These are phyloP conservation scores for Ogataea pignaliae DNA, from an alignment of 805 yeast species.

Conservation along the genomic window DNA sequence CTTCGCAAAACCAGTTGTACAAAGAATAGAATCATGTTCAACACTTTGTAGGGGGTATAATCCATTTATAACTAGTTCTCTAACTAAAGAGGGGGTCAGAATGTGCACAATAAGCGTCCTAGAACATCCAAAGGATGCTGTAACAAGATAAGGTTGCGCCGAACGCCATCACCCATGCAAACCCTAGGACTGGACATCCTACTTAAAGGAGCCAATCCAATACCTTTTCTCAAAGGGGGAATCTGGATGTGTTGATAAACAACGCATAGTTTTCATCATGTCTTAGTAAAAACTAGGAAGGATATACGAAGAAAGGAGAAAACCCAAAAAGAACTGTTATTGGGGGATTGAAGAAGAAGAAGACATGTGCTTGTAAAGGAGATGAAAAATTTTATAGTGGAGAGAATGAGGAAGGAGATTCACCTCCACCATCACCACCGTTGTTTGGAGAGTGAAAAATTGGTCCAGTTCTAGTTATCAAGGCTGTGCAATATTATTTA, in stretches of 20 bases:
- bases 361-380: neutral
- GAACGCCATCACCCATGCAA: conserved; percentile 30
- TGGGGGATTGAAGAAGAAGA: neutral
- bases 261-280: conserved; percentile 61
- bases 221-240: conserved; percentile 14
- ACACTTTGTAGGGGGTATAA: too few relatives aligned
- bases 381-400: neutral
- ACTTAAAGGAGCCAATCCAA: conserved; percentile 12
- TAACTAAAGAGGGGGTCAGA: conserved; percentile 23
- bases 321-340: neutral
- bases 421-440: too few relatives aligned
- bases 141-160: conserved; percentile 33
- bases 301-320: conserved; percentile 39
- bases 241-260: conserved; percentile 32
- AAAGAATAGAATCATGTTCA: too few relatives aligned
- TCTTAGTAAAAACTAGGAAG: conserved; percentile 63
- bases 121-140: conserved; percentile 17
- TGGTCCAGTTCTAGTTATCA: conserved; percentile 9
- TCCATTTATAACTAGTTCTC: too few relatives aligned
- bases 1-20: too few relatives aligned
- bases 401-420: neutral
- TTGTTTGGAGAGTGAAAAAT: conserved; percentile 10
- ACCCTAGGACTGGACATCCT: conserved; percentile 19
- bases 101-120: conserved; percentile 29
- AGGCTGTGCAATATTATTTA: neutral